Percentiles rank a stretch among this genome's conserved stretches.
Conservation (phyloP, 2,329 filamentous ascomycete species). For the Plectosphaerella plurivora region DNA sequence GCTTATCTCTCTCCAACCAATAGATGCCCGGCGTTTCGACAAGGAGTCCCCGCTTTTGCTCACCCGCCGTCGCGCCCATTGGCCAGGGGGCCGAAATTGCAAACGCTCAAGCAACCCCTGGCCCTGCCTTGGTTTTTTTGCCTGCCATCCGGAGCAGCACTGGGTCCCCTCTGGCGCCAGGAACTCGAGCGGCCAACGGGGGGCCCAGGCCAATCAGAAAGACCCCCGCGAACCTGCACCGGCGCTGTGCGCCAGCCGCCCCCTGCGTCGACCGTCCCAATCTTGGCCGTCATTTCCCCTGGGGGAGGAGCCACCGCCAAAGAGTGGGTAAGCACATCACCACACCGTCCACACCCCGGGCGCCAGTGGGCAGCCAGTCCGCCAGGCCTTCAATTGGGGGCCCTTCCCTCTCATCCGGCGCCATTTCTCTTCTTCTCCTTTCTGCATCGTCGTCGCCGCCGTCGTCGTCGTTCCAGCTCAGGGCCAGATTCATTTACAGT, state of each 20-base stretch:
- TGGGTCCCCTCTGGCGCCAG: neutral
- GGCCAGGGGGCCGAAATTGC: constrained; percentile 1
- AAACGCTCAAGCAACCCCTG: constrained; percentile 1
- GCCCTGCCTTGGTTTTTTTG: neutral
- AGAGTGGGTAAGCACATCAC: neutral
- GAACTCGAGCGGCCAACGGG: no score
- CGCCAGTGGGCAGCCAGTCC: neutral
- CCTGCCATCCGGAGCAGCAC: neutral
- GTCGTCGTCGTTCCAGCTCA: constrained; percentile 22
- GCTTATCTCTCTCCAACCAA: neutral
- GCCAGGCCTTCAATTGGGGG: neutral
- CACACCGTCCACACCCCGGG: neutral
- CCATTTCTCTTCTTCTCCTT: constrained; percentile 3
- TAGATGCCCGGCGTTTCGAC: neutral
- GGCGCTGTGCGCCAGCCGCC: neutral
- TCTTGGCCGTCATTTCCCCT: constrained; percentile 4
- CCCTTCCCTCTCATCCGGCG: neutral
- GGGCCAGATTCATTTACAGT: constrained; percentile 19
- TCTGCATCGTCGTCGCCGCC: constrained; percentile 27
- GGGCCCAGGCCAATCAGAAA: neutral
- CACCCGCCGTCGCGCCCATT: neutral
- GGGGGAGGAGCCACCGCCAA: neutral
- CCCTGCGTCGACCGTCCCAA: neutral
- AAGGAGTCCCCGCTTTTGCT: neutral
- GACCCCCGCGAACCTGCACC: neutral